Base-by-base conservation (phyloP, 2,329 filamentous ascomycete genomes). In the Cryphonectria japonica region DNA sequence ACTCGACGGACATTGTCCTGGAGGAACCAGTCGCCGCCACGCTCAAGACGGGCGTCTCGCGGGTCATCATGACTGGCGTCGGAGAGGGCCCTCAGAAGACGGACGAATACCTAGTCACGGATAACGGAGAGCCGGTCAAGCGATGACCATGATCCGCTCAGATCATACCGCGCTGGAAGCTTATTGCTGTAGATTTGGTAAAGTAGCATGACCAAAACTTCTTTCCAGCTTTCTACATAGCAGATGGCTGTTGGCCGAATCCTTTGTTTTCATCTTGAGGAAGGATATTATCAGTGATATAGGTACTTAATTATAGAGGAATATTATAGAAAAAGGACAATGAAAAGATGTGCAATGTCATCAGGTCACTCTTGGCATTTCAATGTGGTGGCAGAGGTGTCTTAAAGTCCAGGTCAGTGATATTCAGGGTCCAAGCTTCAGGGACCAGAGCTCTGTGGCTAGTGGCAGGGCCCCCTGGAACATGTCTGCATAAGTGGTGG, bases 41-140 rank as follows among this genome's bases (percentile, higher is more conserved):
- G 50, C 81, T 99, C 75, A 90, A 91, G 82, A 87, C 90, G 57
- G 96, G 96, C 37, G 91, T 99, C 6, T 94, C 91, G 81, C 89
- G 95, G 74, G 91, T 99, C 52, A 99, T 99, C 75, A 84, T 95
- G 83, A 98, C 97, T 1, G 88, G 91, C 67, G 96, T 99, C 60
- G 96, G 96, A 1, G 93, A 97, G 79, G 96, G 95, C 0, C 96
- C 96, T 0, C 83, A 92, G 74, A 93, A 89, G 85, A 93, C 94
- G 5, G 88, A 95, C 22, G 88, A 95, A 78, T 91, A 91, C 78
- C 83, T 98, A 73, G 88, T 97, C 72, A 88, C 87, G 74, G 91
- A 90, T 78, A 86, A 88, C 69, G 92, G 92, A 19, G 83, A 87
- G 76, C 80, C 83, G 46, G 78, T 81, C 29, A 81, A 78, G 73